A percentile compares a stretch with the other conserved stretches of the same genome.
Evolutionary conservation across 169 alveolate species (phyloP).

Genomic region (Eimeria tenella): DNA sequence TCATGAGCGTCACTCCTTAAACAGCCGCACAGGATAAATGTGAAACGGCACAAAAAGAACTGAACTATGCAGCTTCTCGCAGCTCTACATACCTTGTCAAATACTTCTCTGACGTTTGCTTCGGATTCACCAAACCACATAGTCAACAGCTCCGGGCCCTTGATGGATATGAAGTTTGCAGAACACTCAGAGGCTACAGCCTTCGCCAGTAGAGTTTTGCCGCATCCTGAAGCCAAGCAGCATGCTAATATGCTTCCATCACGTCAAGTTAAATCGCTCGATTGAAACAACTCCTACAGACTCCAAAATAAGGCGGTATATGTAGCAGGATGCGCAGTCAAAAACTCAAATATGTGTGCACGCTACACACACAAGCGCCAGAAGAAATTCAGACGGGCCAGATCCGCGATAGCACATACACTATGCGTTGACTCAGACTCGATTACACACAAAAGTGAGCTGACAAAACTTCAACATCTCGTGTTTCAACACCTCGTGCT

Average conservation of each 20-base stretch:
- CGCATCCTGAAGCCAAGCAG: slow-evolving; percentile 68
- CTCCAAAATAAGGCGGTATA: too few relatives aligned
- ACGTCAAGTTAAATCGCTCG: too few relatives aligned
- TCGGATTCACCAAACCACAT: slow-evolving; percentile 99
- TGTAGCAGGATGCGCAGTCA: too few relatives aligned
- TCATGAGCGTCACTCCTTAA: too few relatives aligned
- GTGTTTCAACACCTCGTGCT: too few relatives aligned
- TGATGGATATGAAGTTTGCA: slow-evolving; percentile 99
- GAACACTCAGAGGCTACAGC: slow-evolving; percentile 96
- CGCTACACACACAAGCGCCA: too few relatives aligned
- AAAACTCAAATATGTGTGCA: too few relatives aligned
- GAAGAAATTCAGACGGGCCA: not conserved
- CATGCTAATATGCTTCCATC: too few relatives aligned
- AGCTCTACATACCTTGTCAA: slow-evolving; percentile 95
- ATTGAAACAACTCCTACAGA: too few relatives aligned
- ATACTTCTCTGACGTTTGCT: slow-evolving; percentile 99
- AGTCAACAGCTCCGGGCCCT: slow-evolving; percentile 99
- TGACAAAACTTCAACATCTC: too few relatives aligned
- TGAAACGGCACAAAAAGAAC: not conserved
- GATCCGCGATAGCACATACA: not conserved
- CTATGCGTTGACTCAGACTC: not conserved
- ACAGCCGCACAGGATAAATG: not conserved
- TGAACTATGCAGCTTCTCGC: not conserved
- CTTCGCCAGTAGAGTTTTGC: slow-evolving; percentile 95
- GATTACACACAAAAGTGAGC: too few relatives aligned